Conservation (phyloP, 2,329 filamentous ascomycete species). For the Xylaria sp. region DNA sequence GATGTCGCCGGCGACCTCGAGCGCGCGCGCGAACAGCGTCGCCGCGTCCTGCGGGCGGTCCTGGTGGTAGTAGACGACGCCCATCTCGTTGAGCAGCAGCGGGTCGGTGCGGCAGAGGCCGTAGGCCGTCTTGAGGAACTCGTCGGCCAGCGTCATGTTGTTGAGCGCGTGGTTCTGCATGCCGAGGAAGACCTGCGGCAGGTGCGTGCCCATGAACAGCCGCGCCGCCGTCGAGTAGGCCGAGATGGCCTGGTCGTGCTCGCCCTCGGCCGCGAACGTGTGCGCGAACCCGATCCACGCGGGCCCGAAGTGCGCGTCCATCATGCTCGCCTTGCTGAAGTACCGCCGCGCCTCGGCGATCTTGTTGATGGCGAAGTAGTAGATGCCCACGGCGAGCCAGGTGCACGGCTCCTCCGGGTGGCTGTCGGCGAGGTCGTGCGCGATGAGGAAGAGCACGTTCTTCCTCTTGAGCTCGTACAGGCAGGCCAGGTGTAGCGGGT, state of each 20-base stretch:
- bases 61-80: constrained; percentile 94
- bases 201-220: constrained; percentile 93
- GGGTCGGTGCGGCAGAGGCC: constrained; percentile 82
- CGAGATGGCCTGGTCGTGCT: constrained; percentile 97
- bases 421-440: constrained; percentile 89
- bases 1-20: constrained; percentile 77
- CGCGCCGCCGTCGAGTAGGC: constrained; percentile 95
- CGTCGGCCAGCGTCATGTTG: constrained; percentile 90
- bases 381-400: constrained; percentile 92
- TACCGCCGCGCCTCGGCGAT: constrained; percentile 93
- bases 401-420: constrained; percentile 89
- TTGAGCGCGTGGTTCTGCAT: constrained; percentile 98
- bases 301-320: constrained; percentile 95
- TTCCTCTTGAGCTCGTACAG: constrained; percentile 85
- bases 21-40: constrained; percentile 74
- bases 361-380: constrained; percentile 87
- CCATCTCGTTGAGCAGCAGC: constrained; percentile 91
- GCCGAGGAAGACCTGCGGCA: constrained; percentile 92
- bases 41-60: constrained; percentile 75
- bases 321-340: constrained; percentile 96
- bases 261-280: constrained; percentile 95
- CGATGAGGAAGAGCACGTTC: constrained; percentile 86
- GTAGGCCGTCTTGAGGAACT: constrained; percentile 91
- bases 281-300: constrained; percentile 99
- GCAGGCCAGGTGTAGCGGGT: constrained; percentile 89